phyloP scores from a whole-genome alignment of 192 early-diverging fungal genomes.

The Umbelopsis isabellina region DNA sequence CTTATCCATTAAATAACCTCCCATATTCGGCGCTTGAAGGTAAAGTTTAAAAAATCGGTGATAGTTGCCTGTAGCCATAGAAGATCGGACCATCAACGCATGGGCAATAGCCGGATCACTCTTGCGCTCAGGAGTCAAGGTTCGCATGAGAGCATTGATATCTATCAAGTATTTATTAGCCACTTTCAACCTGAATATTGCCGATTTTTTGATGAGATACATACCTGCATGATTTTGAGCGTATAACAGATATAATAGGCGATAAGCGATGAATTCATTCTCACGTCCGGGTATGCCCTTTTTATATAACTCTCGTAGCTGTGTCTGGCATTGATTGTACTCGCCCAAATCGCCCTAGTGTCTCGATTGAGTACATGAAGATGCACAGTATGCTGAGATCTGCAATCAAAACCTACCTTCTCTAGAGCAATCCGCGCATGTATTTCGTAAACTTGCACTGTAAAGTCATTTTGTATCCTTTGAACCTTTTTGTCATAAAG shows the following conservation, averaged over 20 bases:
- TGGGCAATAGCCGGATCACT: constrained; percentile 67
- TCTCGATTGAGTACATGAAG: neutral
- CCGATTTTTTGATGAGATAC: neutral
- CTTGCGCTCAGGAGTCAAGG: constrained; percentile 73
- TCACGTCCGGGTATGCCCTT: constrained; percentile 70
- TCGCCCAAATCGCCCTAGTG: constrained; percentile 88
- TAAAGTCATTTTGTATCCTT: constrained; percentile 91
- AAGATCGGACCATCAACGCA: constrained; percentile 82
- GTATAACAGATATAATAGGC: constrained; percentile 89
- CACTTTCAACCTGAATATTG: neutral
- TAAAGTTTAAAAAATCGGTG: constrained; percentile 85
- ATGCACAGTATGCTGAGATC: no score
- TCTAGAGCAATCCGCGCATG: constrained; percentile 96
- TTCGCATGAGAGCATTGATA: constrained; percentile 75
- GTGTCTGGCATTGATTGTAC: constrained; percentile 97
- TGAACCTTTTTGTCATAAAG: constrained; percentile 58
- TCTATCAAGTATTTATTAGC: constrained; percentile 49
- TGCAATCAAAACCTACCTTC: constrained; percentile 54
- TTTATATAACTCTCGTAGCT: constrained; percentile 87
- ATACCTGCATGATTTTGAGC: constrained; percentile 84
- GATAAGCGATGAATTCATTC: constrained; percentile 93
- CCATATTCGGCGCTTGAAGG: constrained; percentile 79
- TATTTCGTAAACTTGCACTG: constrained; percentile 91
- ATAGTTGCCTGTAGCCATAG: constrained; percentile 84
- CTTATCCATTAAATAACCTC: constrained; percentile 88